These are phyloP conservation scores for Exsudoporus floridanus DNA, from an alignment of 1,284 basidiomycete species.

Conservation along the genomic window DNA sequence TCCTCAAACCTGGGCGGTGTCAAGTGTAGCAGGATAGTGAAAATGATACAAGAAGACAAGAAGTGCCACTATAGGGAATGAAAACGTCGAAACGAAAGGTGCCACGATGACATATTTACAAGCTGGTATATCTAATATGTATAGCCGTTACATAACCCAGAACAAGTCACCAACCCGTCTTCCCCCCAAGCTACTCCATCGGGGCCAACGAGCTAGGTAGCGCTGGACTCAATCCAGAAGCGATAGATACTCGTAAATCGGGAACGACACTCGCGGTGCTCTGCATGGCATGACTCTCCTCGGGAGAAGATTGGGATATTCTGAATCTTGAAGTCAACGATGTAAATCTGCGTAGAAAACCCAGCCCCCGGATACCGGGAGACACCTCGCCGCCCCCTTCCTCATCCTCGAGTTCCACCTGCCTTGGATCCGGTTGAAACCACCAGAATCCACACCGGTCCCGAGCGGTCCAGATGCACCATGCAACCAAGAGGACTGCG, in stretches of 20 bases:
- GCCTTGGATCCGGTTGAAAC: conserved; percentile 25
- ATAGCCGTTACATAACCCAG: conserved; percentile 1
- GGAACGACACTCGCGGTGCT: background rate
- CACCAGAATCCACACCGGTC: conserved; percentile 23
- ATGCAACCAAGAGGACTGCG: conserved; percentile 16
- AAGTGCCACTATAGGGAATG: background rate
- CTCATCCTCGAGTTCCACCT: background rate
- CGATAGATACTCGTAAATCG: background rate
- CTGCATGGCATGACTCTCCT: conserved; percentile 10
- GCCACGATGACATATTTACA: background rate
- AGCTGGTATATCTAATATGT: background rate
- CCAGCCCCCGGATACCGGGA: background rate
- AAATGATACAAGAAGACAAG: background rate
- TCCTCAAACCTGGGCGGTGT: too few species aligned
- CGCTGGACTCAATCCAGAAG: background rate
- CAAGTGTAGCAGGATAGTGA: background rate
- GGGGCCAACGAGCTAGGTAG: background rate
- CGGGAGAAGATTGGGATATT: background rate
- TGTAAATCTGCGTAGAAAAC: background rate
- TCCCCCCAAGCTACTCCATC: background rate
- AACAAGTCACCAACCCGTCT: background rate
- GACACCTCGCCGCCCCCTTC: background rate
- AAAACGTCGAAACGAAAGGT: background rate
- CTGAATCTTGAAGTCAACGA: background rate
- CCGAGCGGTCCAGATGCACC: conserved; percentile 27